Evolutionary conservation across 192 early-diverging fungal species (phyloP).

Genomic region (Linnemannia hyalina): DNA sequence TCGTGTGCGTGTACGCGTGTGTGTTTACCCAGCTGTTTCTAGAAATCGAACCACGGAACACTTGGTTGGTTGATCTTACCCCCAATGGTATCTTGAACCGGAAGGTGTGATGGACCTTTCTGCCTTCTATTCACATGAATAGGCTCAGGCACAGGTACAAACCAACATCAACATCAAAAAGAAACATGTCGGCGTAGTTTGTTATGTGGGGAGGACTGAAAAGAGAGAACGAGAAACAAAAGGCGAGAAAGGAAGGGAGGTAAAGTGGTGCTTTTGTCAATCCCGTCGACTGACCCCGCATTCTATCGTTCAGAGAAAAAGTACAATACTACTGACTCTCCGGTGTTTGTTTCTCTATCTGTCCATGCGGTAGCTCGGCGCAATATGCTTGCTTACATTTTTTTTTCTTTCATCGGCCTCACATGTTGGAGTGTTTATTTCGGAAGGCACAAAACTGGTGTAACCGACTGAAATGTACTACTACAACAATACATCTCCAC

Average conservation of each 20-base stretch:
- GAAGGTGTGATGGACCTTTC: not conserved
- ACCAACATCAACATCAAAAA: not conserved
- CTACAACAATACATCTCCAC: not conserved
- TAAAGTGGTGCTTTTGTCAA: not conserved
- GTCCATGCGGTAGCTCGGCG: not conserved
- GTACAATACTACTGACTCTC: not conserved
- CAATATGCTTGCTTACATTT: not conserved
- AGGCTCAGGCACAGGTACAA: not conserved
- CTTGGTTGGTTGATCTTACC: not conserved
- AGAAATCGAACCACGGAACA: not conserved
- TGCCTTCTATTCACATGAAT: not conserved
- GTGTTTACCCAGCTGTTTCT: constrained; percentile 9
- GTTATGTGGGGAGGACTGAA: not conserved
- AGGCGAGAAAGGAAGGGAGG: not conserved
- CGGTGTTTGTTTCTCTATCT: not conserved
- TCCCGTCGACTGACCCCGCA: constrained; percentile 4
- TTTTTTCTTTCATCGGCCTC: not conserved
- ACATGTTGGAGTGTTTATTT: not conserved
- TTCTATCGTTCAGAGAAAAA: not conserved
- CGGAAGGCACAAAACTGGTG: constrained; percentile 10
- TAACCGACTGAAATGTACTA: not conserved
- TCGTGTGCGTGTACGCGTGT: not conserved
- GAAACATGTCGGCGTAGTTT: not conserved
- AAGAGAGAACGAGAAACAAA: not conserved
- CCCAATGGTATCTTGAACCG: not conserved